Base-by-base conservation (phyloP, 257 asterid species). In the Fraxinus pennsylvanica region DNA sequence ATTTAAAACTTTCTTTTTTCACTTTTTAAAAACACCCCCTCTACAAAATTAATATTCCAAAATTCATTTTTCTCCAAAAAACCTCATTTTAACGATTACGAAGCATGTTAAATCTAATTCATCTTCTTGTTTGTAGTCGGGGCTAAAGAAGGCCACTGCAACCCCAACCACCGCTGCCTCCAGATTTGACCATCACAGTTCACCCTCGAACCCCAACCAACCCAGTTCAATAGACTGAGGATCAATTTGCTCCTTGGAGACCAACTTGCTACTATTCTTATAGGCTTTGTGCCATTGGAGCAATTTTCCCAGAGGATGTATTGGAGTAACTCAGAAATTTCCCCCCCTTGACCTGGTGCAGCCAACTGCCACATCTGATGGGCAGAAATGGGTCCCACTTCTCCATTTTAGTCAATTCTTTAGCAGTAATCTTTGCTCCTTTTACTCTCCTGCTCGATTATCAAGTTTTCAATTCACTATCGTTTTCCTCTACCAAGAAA, bases 341-440 rank as follows among this genome's bases (percentile, higher is more conserved):
- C 13, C 30, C n/a, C 0, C 10, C 61, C 10, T 19, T 25, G n/a
- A 54, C 41, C 35, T 30, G 68, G 54, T 52, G 67, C 76, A 54
- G 84, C 76, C 78, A 79, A 79, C 87, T 47, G 84, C 81, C 86
- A 84, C 86, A 75, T 76, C 66, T 25, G 73, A 81, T 47, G 69
- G 70, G 76, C 66, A 30, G 21, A 27, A n/a, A 1, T 70, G 79
- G 87, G 84, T 21, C 84, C 86, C 76, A 50, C 76, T 19, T 32
- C 83, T 41, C 71, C 76, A 71, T 69, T 54, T 79, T 76, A 10
- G 27, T 80, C 76, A 57, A 74, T 80, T 85, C 68, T 43, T 41
- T 47, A 47, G 59, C 59, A 47, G 59, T 47, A 47, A 47, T 14
- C n/a, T 47, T 47, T 15, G 17, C 7, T 2, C 21, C 0, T 43